These are phyloP conservation scores for Globisporangium cylindrosporum DNA, from an alignment of 352 stramenopile species.

Conservation along the genomic window DNA sequence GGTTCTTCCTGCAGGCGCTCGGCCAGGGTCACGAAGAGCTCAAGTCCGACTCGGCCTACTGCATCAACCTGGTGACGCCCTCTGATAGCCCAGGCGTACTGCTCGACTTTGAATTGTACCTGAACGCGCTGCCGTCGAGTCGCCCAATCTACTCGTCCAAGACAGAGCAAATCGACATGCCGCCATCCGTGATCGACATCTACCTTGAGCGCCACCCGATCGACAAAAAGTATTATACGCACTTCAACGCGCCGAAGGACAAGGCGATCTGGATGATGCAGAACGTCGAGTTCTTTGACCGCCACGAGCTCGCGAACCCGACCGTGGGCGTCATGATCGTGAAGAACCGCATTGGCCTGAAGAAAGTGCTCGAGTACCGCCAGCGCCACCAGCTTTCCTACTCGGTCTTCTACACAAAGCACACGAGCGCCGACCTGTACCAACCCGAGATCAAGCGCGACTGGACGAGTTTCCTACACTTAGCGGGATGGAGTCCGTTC, in stretches of 20 bases:
- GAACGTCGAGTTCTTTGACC: conserved; percentile 83
- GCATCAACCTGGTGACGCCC: conserved; percentile 73
- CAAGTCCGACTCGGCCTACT: conserved; percentile 58
- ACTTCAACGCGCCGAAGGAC: conserved; percentile 46
- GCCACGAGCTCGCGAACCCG: conserved; percentile 66
- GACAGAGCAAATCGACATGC: conserved; percentile 39
- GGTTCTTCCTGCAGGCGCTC: conserved; percentile 70
- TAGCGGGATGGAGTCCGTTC: conserved; percentile 68
- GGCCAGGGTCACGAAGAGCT: conserved; percentile 72
- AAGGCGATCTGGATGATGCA: conserved; percentile 88
- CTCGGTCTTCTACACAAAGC: conserved; percentile 80
- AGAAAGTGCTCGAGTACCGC: conserved; percentile 82
- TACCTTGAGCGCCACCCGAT: conserved; percentile 75
- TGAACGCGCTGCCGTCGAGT: conserved; percentile 64
- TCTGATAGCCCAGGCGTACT: conserved; percentile 56
- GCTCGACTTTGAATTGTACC: conserved; percentile 71
- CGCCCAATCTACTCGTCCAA: conserved; percentile 53
- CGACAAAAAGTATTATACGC: conserved; percentile 68
- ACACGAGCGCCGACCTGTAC: conserved; percentile 74
- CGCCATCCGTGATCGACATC: conserved; percentile 73
- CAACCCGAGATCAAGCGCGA: conserved; percentile 53
- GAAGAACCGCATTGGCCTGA: conserved; percentile 77
- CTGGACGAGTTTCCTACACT: conserved; percentile 73
- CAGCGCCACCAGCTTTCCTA: conserved; percentile 72
- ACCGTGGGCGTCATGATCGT: conserved; percentile 80